Conservation (phyloP, 1,139 yeast species). For the Suhomyces taliae region DNA sequence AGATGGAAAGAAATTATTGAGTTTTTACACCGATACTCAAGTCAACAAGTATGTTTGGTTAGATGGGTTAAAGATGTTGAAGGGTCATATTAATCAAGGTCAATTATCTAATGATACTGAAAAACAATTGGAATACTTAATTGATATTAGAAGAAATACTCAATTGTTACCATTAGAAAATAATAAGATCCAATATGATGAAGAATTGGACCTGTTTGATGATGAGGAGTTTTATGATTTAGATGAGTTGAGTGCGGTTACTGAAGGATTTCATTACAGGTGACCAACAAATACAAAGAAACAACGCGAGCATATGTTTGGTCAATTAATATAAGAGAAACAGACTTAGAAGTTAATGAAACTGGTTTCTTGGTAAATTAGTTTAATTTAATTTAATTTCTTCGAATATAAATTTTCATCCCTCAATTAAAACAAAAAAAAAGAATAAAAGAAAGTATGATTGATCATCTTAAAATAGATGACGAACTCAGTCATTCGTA, state of each 20-base stretch:
- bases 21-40: slow-evolving; percentile 69
- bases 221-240: slow-evolving; percentile 44
- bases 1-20: slow-evolving; percentile 42
- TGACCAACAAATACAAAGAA: slow-evolving; percentile 9
- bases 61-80: slow-evolving; percentile 72
- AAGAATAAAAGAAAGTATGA: too few species aligned
- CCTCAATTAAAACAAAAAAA: too few species aligned
- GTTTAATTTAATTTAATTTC: too few species aligned
- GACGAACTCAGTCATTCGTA: too few species aligned
- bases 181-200: slow-evolving; percentile 20
- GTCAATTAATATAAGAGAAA: too few species aligned
- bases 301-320: too few species aligned
- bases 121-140: slow-evolving; percentile 55
- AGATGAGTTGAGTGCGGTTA: slow-evolving; percentile 39
- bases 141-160: slow-evolving; percentile 61
- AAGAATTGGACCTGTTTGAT: slow-evolving; percentile 32
- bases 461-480: too few species aligned
- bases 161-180: slow-evolving; percentile 61
- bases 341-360: too few species aligned
- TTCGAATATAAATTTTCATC: too few species aligned
- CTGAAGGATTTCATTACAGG: slow-evolving; percentile 45
- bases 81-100: slow-evolving; percentile 32
- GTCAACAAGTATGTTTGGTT: slow-evolving; percentile 75
- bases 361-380: too few species aligned
- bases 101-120: slow-evolving; percentile 59